Base-by-base conservation (phyloP, 2,329 filamentous ascomycete genomes). In the Lachnellula cervina region DNA sequence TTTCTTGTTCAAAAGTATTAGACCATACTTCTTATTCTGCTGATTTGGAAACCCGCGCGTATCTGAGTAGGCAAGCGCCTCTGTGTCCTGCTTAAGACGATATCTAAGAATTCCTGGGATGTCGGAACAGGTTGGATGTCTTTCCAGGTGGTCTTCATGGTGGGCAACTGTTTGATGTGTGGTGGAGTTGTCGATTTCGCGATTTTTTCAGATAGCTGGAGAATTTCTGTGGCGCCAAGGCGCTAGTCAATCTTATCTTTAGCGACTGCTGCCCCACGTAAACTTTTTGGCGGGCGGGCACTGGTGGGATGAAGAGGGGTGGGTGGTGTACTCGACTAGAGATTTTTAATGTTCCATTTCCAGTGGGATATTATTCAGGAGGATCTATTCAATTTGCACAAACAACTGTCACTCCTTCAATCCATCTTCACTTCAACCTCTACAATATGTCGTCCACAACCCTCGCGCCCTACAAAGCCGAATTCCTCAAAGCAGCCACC, bases 51-150 rank as follows among this genome's bases (percentile, higher is more conserved):
- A 4, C 28, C 38, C 0, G 2, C 2, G 8, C 38, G 2, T 6
- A 99, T 97, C 78, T 97, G 91, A 49, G 91, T 99, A 14, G 94
- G 94, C 62, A 99, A 80, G 60, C 93, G 87, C 70, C 93, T 83
- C 80, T 97, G 93, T 4, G 91, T 97, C 66, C 94, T 82, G 70
- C 89, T 95, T 68, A 99, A 82, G 63, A 97, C 92, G 72, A 99
- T 97, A 75, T 99, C 94, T 67, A 99, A 81, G 70, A 99, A 97
- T 76, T 99, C 94, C 78, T 95, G 88, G 73, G 87, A 87, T 68
- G 89, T 95, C 56, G 93, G 93, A 64, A 96, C 90, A 63, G 90
- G 90, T 61, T 88, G 86, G 67, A 95, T 95, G 70, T 89, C 86
- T 72, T 86, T 87, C 83, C 83, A 86, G 54, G 80, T 83, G 61